phyloP scores from a whole-genome alignment of 179 eudicot species.

The Gypsophila paniculata region DNA sequence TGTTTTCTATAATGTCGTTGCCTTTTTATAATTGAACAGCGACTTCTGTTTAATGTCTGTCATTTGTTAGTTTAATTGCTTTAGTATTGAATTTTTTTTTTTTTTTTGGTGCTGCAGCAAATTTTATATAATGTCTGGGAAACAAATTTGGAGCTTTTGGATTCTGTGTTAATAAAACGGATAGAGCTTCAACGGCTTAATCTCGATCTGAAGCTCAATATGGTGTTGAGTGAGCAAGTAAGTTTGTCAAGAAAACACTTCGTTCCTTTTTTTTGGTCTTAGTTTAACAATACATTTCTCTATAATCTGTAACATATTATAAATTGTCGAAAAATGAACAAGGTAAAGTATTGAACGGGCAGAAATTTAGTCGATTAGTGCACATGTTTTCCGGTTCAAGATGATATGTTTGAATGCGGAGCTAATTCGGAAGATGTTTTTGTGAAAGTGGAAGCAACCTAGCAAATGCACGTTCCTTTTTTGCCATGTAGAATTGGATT shows the following conservation, averaged over 20 bases:
- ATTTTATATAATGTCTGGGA: constrained; percentile 65
- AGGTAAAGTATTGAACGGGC: background rate
- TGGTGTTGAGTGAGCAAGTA: constrained; percentile 66
- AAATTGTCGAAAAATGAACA: background rate
- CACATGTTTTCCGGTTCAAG: background rate
- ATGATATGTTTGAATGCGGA: background rate
- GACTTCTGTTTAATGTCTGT: background rate
- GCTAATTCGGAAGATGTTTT: background rate
- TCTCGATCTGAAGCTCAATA: constrained; percentile 54
- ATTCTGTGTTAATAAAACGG: constrained; percentile 53
- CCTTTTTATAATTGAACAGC: background rate
- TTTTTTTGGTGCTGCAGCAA: constrained; percentile 46
- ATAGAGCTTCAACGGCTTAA: constrained; percentile 56
- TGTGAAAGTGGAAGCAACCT: background rate
- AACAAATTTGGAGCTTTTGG: constrained; percentile 59
- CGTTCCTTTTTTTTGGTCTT: background rate
- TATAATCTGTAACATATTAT: background rate
- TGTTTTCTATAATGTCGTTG: background rate
- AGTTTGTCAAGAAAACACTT: constrained; percentile 15
- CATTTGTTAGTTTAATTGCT: background rate
- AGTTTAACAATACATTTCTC: background rate
- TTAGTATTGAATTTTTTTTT: background rate
- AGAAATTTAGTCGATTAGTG: background rate
- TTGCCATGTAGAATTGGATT: background rate
- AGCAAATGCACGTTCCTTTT: background rate